phyloP scores from a whole-genome alignment of 768 basidiomycete genomes.

The Suillus luteus region DNA sequence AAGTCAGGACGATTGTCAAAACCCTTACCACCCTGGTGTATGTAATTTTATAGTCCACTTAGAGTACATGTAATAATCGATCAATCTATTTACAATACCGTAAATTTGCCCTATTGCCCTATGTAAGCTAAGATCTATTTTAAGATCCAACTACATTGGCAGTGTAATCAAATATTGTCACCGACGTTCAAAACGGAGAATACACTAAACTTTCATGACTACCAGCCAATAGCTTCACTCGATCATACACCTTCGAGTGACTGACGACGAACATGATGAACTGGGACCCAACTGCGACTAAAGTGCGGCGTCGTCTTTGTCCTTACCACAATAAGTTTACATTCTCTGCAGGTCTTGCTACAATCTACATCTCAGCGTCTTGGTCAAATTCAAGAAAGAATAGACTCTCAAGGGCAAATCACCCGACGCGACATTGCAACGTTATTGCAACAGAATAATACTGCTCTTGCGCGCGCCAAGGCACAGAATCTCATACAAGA shows the following conservation, averaged over 20 bases:
- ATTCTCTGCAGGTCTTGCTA: conserved; percentile 52
- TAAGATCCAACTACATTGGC: neutral
- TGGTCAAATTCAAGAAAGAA: conserved; percentile 69
- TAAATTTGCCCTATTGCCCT: neutral
- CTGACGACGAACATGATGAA: conserved; percentile 21
- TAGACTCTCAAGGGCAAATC: conserved; percentile 64
- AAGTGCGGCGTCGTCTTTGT: conserved; percentile 22
- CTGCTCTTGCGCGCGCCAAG: conserved; percentile 69
- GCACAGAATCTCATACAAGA: conserved; percentile 67
- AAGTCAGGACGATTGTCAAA: conserved; percentile 29
- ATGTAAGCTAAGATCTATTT: neutral
- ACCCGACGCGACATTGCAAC: conserved; percentile 70
- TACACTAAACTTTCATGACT: neutral
- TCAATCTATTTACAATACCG: neutral
- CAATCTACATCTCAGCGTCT: conserved; percentile 64
- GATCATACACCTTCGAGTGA: neutral
- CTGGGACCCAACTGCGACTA: conserved; percentile 35
- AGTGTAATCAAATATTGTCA: neutral
- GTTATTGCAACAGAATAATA: conserved; percentile 59
- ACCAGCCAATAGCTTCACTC: neutral
- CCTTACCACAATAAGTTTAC: neutral
- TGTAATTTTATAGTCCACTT: conserved; percentile 14
- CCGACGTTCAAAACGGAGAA: neutral
- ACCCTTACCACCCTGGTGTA: conserved; percentile 22
- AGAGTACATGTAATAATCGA: neutral